Evolutionary conservation across 139 green algal genomes (phyloP), one percentile per base, ranked within the genome.

Genomic region (Ostreobium quekettii): DNA sequence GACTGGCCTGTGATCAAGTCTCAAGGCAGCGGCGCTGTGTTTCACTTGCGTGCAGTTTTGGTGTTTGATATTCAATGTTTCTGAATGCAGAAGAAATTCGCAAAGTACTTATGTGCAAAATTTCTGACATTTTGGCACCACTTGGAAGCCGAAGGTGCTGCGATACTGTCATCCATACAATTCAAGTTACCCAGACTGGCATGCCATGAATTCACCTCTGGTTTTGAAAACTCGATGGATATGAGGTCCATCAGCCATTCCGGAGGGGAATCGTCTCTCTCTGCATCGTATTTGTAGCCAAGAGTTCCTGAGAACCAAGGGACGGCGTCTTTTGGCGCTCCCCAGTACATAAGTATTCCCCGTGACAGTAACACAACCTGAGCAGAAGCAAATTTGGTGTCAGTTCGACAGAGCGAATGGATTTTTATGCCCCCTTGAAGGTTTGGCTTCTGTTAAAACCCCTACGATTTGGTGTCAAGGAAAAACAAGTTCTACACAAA

Each of bases 231-330:
- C 37, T 70, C 76, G 24, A 85, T 73, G 63, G 80, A 85, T 37
- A 90, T 79, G n/a, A 87, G 73, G 68, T 90, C 83, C 66, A 90
- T 83, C 38, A 85, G 66, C 73, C 76, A 85, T 69, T 85, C 79
- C 1, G 73, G 47, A 1, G 74, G 33, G 5, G 73, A 31, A 30
- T 71, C 75, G 46, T 82, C 48, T 22, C 59, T 33, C 3, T 64
- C 26, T 1, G 63, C 48, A 28, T 66, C 26, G 66, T 78, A 81
- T n/a, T 36, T 11, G 64, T 74, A 81, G 33, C 67, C 71, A 35
- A 83, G 74, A 5, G 42, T 15, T 24, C 60, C 57, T 2, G 30
- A 37, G 67, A 83, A 83, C 76, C 76, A 82, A 33, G 71, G 71
- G 62, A 80, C 42, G 5, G 74, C 67, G 35, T 61, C 70, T 28